These are phyloP conservation scores for Clavispora fructus DNA, from an alignment of 805 yeast genomes.

Conservation along the genomic window DNA sequence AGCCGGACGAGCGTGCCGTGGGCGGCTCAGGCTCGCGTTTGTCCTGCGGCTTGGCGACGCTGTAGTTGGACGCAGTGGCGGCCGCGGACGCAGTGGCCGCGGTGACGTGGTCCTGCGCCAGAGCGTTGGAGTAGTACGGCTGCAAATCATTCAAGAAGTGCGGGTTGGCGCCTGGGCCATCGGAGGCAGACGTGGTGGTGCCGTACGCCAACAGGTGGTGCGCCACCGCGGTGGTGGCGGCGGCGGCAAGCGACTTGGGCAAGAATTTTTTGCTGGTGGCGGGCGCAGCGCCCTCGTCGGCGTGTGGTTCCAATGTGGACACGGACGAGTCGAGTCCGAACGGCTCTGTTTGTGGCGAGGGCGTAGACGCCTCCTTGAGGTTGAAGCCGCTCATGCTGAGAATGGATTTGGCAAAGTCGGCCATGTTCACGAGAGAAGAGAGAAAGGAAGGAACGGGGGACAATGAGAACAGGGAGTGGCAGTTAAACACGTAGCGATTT, in stretches of 20 bases:
- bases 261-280: conserved; percentile 17
- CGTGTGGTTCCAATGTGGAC: background rate
- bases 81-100: background rate
- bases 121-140: conserved; percentile 15
- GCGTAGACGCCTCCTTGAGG: conserved; percentile 19
- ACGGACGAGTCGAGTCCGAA: conserved; percentile 3
- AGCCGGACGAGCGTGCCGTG: conserved; percentile 8
- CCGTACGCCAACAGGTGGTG: conserved; percentile 63
- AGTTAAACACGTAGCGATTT: too few species aligned
- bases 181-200: conserved; percentile 38
- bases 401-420: conserved; percentile 42
- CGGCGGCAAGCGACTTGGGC: conserved; percentile 36
- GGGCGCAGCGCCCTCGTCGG: conserved; percentile 3
- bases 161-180: conserved; percentile 5
- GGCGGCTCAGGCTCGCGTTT: conserved; percentile 2
- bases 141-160: conserved; percentile 14
- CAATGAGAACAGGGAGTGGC: too few species aligned
- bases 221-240: conserved; percentile 68
- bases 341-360: background rate
- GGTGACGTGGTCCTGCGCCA: background rate
- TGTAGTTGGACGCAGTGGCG: conserved; percentile 4
- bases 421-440: conserved; percentile 20
- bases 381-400: conserved; percentile 36
- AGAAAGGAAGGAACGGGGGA: too few species aligned
- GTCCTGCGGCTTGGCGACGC: background rate